These are phyloP conservation scores for Davidsoniella virescens DNA, from an alignment of 2,329 filamentous ascomycete species.

Conservation along the genomic window DNA sequence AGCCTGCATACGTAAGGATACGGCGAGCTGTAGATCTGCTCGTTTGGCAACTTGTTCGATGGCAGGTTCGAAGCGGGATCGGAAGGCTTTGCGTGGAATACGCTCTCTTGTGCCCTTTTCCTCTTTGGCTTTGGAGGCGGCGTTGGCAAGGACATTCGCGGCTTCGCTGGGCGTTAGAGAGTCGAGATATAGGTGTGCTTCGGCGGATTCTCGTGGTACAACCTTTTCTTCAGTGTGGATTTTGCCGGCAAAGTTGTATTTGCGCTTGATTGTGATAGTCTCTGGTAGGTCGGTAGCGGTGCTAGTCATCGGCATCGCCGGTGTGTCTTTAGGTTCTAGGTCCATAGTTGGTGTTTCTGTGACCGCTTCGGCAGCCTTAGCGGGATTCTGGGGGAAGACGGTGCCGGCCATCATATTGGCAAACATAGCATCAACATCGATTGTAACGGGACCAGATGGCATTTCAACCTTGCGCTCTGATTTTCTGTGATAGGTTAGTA, in stretches of 20 bases:
- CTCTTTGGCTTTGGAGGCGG: constrained; percentile 13
- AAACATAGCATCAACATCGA: constrained; percentile 59
- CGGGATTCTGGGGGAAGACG: constrained; percentile 2
- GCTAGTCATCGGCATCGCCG: background rate
- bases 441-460: constrained; percentile 43
- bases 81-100: constrained; percentile 38
- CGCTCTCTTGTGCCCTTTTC: constrained; percentile 17
- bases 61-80: constrained; percentile 46
- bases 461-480: constrained; percentile 38
- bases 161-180: constrained; percentile 14
- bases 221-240: constrained; percentile 56
- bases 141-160: constrained; percentile 9
- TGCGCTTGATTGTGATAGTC: constrained; percentile 50
- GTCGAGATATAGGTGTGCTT: constrained; percentile 47
- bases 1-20: constrained; percentile 31
- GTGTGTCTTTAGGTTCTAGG: background rate
- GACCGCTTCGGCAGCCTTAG: constrained; percentile 1
- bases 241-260: constrained; percentile 60
- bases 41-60: constrained; percentile 28
- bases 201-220: constrained; percentile 47
- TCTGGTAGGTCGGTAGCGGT: constrained; percentile 17
- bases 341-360: constrained; percentile 10
- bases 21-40: constrained; percentile 41
- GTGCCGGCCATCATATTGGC: constrained; percentile 41
- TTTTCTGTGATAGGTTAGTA: constrained; percentile 26